phyloP scores from a whole-genome alignment of 345 rosid genomes.

The Atalantia buxifolia region DNA sequence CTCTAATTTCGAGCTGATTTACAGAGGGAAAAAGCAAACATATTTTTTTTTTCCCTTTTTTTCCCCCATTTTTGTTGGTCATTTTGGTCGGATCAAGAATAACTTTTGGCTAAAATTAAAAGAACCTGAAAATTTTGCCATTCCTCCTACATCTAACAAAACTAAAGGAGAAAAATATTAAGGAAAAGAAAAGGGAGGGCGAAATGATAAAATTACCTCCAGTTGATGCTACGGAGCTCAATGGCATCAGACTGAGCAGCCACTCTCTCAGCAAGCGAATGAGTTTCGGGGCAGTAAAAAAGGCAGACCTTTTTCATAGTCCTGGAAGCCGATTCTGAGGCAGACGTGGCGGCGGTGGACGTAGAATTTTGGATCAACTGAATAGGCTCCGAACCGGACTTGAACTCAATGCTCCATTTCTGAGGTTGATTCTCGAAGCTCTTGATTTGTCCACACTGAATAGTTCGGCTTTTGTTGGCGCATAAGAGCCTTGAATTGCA shows the following conservation, averaged over 20 bases:
- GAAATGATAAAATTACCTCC: constrained; percentile 51
- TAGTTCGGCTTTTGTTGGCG: background rate
- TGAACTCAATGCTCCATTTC: constrained; percentile 44
- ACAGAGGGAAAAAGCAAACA: background rate
- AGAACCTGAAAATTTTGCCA: background rate
- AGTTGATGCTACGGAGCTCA: constrained; percentile 76
- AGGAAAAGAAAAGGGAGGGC: background rate
- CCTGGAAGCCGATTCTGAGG: constrained; percentile 47
- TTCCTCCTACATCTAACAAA: background rate
- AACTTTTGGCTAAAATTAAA: background rate
- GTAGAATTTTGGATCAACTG: constrained; percentile 39
- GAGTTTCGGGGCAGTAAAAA: constrained; percentile 72
- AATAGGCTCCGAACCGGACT: constrained; percentile 45
- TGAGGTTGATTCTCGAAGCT: constrained; percentile 53
- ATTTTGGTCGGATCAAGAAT: background rate
- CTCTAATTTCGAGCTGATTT: background rate
- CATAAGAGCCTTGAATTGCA: background rate
- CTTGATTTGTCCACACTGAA: constrained; percentile 41
- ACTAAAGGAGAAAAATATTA: background rate
- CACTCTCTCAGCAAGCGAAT: constrained; percentile 74
- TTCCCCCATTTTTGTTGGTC: no score
- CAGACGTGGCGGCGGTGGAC: constrained; percentile 46
- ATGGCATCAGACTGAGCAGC: constrained; percentile 72
- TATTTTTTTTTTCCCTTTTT: no score
- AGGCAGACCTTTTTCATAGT: constrained; percentile 61